Base-by-base conservation (phyloP, 306 rosid species). In the Fragaria vesca region DNA sequence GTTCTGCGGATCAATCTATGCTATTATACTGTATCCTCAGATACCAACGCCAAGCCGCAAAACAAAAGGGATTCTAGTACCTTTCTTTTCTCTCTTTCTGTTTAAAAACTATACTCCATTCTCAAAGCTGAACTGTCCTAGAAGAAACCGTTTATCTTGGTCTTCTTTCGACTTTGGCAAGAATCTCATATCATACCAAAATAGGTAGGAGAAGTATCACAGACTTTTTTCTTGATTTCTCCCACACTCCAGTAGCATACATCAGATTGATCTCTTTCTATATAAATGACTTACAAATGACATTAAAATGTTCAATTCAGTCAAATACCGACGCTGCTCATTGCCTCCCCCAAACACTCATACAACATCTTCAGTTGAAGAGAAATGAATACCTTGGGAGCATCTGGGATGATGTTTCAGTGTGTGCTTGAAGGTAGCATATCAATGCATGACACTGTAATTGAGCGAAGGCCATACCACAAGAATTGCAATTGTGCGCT, bases 381-480 rank as follows among this genome's bases (percentile, higher is more conserved):
- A 72, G 48, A 32, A 11, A 81, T 73, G 68, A 84, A 86, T 90
- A 86, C 83, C 46, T 50, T 67, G 5, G 82, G 86, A 13, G 86
- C 87, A 52, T 75, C 73, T 28, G 83, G 85, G 26, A 78, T 80
- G 84, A 57, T 87, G 80, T 54, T 83, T 71, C 66, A 68, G 79
- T 71, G 83, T 78, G 90, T 87, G n/a, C 86, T 81, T 81, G 86
- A 88, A 81, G 94, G 88, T 83, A 82, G 90, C 60, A 69, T 89
- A 34, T 85, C 92, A 55, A 42, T 84, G 80, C 74, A 75, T 30
- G 93, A 88, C 72, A 86, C 18, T 26, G 88, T 81, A 34, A 75
- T 85, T 40, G 89, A 87, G 62, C 16, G 95, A 48, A 89, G 97
- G 79, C 98, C 98, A 30, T 91, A 90, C 83, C 95, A 85, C 57